A percentile compares a stretch with the other conserved stretches of the same genome.
These are phyloP conservation scores for Pholiota conissans DNA, from an alignment of 768 basidiomycete species.

Conservation along the genomic window DNA sequence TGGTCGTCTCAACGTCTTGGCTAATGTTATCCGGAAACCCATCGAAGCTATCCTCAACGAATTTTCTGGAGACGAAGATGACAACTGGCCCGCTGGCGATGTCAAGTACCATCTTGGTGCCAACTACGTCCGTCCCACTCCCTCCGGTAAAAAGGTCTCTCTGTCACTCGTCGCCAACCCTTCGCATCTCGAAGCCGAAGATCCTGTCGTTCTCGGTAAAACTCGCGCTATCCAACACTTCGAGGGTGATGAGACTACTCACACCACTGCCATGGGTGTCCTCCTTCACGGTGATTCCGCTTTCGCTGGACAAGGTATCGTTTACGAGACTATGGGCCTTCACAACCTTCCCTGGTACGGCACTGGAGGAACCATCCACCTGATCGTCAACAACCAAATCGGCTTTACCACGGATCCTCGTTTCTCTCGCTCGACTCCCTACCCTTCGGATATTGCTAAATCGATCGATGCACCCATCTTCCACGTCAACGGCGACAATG, in stretches of 20 bases:
- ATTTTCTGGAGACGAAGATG: conserved; percentile 72
- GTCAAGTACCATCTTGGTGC: conserved; percentile 99
- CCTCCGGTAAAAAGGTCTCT: conserved; percentile 96
- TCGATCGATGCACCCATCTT: conserved; percentile 98
- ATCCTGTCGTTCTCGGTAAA: conserved; percentile 98
- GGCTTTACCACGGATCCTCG: conserved; percentile 99
- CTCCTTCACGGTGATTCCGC: conserved; percentile 98
- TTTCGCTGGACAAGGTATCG: conserved; percentile 96
- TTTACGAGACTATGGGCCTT: conserved; percentile 99
- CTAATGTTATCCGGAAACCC: conserved; percentile 98
- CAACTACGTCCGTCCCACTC: conserved; percentile 97
- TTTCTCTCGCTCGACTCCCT: conserved; percentile 96
- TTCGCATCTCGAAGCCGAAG: conserved; percentile 95
- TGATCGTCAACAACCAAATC: conserved; percentile 99
- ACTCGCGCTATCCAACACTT: conserved; percentile 97
- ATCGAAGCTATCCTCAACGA: conserved; percentile 98
- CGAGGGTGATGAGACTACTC: conserved; percentile 79
- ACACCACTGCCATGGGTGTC: conserved; percentile 90
- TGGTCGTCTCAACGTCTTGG: conserved; percentile 96
- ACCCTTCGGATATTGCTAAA: conserved; percentile 98
- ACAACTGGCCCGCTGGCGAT: conserved; percentile 88
- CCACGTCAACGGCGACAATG: conserved; percentile 99
- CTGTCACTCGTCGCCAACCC: conserved; percentile 98
- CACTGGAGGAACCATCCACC: conserved; percentile 96
- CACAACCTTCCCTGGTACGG: conserved; percentile 94